Evolutionary conservation across 148 eudicot genomes (phyloP).

Genomic region (Fagopyrum esculentum): DNA sequence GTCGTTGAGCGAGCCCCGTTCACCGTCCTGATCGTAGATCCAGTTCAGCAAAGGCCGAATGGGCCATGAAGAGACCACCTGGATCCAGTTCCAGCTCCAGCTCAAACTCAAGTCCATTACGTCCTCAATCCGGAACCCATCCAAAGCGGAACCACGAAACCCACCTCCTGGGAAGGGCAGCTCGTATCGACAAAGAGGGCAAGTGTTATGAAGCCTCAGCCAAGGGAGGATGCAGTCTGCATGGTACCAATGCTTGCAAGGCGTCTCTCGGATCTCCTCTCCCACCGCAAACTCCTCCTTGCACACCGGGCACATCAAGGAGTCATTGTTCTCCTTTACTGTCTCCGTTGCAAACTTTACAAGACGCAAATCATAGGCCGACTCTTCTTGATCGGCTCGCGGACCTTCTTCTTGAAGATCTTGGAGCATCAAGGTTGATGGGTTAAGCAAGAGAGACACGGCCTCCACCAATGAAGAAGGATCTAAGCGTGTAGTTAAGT

Average conservation of each 20-base stretch:
- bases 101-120: constrained; percentile 10
- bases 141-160: neutral
- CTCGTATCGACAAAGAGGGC: constrained; percentile 68
- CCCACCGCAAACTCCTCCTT: constrained; percentile 58
- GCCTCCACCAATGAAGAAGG: constrained; percentile 14
- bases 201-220: constrained; percentile 53
- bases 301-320: constrained; percentile 48
- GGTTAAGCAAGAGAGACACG: neutral
- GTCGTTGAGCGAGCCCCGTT: neutral
- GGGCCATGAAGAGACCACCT: constrained; percentile 46
- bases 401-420: neutral
- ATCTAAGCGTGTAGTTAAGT: neutral
- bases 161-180: constrained; percentile 18
- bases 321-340: neutral
- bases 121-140: constrained; percentile 21
- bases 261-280: constrained; percentile 31
- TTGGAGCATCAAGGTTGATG: neutral
- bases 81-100: constrained; percentile 26
- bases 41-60: constrained; percentile 32
- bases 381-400: neutral
- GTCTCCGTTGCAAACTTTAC: neutral
- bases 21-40: constrained; percentile 16
- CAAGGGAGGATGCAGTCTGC: constrained; percentile 59
- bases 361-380: neutral
- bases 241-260: constrained; percentile 64